A percentile compares a stretch with the other conserved stretches of the same genome.
phyloP scores from a whole-genome alignment of 306 rosid species.

The Quercus bicolor region DNA sequence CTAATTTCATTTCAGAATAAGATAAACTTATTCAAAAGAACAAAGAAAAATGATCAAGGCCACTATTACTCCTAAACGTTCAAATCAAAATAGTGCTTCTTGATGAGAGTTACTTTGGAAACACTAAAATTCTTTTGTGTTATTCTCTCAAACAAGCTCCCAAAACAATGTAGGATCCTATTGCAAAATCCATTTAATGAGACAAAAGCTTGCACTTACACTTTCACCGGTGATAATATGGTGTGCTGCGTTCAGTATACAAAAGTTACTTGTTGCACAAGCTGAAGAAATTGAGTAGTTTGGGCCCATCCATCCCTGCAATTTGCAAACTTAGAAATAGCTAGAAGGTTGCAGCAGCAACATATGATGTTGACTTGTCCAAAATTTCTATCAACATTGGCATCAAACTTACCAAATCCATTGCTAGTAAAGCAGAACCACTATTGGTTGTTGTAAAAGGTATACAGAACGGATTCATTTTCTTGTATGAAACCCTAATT shows the following conservation, averaged over 20 bases:
- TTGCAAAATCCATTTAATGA: background rate
- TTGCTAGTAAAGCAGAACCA: slow-evolving; percentile 97
- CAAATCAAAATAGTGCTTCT: too few relatives aligned
- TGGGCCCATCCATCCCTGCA: slow-evolving; percentile 97
- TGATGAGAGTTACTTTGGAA: too few relatives aligned
- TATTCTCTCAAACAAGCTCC: background rate
- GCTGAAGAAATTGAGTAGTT: slow-evolving; percentile 96
- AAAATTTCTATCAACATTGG: slow-evolving; percentile 21
- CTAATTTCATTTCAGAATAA: background rate
- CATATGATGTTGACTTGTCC: background rate
- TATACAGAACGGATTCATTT: slow-evolving; percentile 92
- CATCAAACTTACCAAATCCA: slow-evolving; percentile 73
- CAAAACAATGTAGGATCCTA: slow-evolving; percentile 19
- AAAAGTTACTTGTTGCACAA: slow-evolving; percentile 93
- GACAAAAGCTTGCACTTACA: slow-evolving; percentile 41
- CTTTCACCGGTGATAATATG: slow-evolving; percentile 90
- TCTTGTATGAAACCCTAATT: slow-evolving; percentile 71
- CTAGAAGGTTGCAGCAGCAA: slow-evolving; percentile 11
- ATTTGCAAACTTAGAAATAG: slow-evolving; percentile 12
- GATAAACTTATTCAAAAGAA: background rate
- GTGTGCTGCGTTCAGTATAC: slow-evolving; percentile 81
- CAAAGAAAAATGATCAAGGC: background rate
- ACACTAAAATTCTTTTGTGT: too few relatives aligned
- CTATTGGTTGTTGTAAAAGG: slow-evolving; percentile 90
- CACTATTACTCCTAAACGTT: too few relatives aligned